Conservation (phyloP, 345 rosid genomes). For the Passiflora organensis region DNA sequence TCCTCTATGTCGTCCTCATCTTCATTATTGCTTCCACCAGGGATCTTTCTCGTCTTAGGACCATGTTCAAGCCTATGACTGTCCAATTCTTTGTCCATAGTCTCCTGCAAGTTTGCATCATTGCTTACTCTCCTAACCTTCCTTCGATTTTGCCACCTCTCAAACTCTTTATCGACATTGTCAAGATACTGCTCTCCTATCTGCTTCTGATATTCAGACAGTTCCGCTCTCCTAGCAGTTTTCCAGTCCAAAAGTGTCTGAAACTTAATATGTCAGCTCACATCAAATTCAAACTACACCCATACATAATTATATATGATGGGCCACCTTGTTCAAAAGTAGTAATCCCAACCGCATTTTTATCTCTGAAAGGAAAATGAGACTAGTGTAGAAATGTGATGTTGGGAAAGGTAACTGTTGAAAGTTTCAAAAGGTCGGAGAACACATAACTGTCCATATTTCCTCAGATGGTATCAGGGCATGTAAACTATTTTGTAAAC, state of each 20-base stretch:
- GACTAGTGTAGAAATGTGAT: neutral
- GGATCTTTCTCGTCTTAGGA: constrained; percentile 85
- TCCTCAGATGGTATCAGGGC: neutral
- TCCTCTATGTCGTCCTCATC: constrained; percentile 91
- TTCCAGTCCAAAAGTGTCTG: constrained; percentile 83
- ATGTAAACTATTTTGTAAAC: neutral
- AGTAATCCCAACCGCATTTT: too few species aligned
- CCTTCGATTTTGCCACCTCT: constrained; percentile 93
- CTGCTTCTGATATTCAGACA: constrained; percentile 76
- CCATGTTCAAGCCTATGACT: constrained; percentile 93
- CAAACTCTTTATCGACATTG: constrained; percentile 85
- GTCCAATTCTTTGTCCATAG: constrained; percentile 96
- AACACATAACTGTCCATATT: constrained; percentile 11
- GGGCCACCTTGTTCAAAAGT: neutral
- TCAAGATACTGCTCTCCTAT: constrained; percentile 55
- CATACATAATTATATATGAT: neutral
- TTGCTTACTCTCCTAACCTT: constrained; percentile 55
- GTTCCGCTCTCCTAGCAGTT: constrained; percentile 63
- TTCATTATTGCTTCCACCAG: constrained; percentile 55
- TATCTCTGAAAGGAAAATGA: neutral
- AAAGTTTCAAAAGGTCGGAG: constrained; percentile 6
- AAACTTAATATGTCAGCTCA: neutral
- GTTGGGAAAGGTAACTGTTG: constrained; percentile 7
- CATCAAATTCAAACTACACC: neutral
- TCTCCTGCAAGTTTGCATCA: constrained; percentile 76